Evolutionary conservation across 192 early-diverging fungal species (phyloP).

Genomic region (Linnemannia zychae): DNA sequence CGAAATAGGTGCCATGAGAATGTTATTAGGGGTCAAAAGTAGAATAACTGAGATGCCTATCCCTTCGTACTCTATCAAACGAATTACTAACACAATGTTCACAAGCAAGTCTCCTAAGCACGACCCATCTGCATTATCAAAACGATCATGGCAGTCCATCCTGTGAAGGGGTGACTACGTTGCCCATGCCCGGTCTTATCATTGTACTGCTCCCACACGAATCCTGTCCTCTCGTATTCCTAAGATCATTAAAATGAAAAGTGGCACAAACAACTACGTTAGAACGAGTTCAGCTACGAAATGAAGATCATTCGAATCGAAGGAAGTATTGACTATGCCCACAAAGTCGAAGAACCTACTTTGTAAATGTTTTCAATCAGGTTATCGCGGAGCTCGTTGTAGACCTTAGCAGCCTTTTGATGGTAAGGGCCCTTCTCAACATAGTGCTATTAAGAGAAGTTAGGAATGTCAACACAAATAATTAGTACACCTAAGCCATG

Average conservation of each 20-base stretch:
- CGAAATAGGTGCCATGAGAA: too few relatives aligned
- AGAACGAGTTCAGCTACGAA: too few relatives aligned
- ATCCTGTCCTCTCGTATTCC: slow-evolving; percentile 83
- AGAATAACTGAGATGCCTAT: too few relatives aligned
- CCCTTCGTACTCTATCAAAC: too few relatives aligned
- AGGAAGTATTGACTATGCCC: too few relatives aligned
- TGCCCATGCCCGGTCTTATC: slow-evolving; percentile 78
- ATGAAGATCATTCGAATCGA: too few relatives aligned
- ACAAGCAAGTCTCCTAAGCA: slow-evolving; percentile 1
- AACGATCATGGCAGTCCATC: slow-evolving; percentile 90
- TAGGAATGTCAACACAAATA: slow-evolving; percentile 16
- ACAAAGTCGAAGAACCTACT: slow-evolving; percentile 54
- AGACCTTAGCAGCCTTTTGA: slow-evolving; percentile 76
- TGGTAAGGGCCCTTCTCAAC: slow-evolving; percentile 72
- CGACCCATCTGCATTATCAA: slow-evolving; percentile 77
- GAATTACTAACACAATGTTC: too few relatives aligned
- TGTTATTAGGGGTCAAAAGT: too few relatives aligned
- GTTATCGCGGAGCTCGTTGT: slow-evolving; percentile 79
- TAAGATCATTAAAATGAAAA: slow-evolving; percentile 32
- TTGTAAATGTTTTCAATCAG: slow-evolving; percentile 81
- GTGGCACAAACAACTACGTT: too few relatives aligned
- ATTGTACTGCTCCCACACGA: slow-evolving; percentile 95
- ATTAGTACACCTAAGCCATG: neutral
- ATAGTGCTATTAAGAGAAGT: slow-evolving; percentile 57
- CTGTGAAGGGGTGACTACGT: slow-evolving; percentile 95